Conservation (phyloP, 2,329 filamentous ascomycete genomes). For the Fusarium sp. region DNA sequence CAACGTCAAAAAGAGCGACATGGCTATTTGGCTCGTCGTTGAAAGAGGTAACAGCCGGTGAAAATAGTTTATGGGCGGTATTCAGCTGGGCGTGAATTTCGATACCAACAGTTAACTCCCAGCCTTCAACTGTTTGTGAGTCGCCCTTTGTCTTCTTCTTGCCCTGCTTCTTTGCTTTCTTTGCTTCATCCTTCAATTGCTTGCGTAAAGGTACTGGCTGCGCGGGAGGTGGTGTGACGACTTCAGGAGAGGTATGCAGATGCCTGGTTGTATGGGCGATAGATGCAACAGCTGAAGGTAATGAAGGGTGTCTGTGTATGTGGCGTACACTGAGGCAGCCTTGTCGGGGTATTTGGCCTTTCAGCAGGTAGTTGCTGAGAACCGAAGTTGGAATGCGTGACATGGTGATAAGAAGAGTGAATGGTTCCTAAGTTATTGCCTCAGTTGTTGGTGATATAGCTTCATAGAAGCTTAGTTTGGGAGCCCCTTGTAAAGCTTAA, state of each 20-base stretch:
- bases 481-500: not conserved
- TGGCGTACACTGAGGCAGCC: constrained; percentile 53
- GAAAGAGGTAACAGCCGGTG: constrained; percentile 71
- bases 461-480: not conserved
- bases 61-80: constrained; percentile 90
- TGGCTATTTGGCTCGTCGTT: constrained; percentile 83
- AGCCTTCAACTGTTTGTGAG: constrained; percentile 70
- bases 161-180: constrained; percentile 74
- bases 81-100: constrained; percentile 98
- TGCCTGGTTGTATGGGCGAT: constrained; percentile 35
- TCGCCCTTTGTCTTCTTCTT: constrained; percentile 59
- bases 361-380: constrained; percentile 62
- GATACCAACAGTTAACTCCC: constrained; percentile 95
- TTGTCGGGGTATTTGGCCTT: constrained; percentile 55
- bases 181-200: constrained; percentile 76
- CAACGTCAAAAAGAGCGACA: constrained; percentile 87
- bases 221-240: constrained; percentile 32
- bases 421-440: not conserved
- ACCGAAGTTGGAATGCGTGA: constrained; percentile 56
- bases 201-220: constrained; percentile 70
- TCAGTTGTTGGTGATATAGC: not conserved
- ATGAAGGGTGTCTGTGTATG: constrained; percentile 26
- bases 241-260: constrained; percentile 49
- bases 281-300: constrained; percentile 22
- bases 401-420: constrained; percentile 50